phyloP scores from a whole-genome alignment of 257 asterid species.

The Galeopsis tetrahit region DNA sequence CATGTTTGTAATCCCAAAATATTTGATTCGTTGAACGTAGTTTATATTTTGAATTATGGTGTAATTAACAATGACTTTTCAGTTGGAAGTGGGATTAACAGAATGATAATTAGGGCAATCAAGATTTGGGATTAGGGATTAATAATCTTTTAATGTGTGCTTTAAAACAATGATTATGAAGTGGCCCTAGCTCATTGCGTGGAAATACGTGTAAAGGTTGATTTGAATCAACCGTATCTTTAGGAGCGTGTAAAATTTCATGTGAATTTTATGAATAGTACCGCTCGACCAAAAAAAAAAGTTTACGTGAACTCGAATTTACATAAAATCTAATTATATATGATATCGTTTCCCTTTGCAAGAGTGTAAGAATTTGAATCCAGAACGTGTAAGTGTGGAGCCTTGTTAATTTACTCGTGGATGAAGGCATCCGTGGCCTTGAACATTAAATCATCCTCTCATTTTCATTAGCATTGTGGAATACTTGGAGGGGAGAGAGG shows the following conservation, averaged over 20 bases:
- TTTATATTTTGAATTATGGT: neutral
- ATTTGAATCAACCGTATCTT: neutral
- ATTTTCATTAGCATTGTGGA: too few species aligned
- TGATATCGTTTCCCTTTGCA: too few species aligned
- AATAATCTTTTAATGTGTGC: constrained; percentile 39
- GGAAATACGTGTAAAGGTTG: constrained; percentile 55
- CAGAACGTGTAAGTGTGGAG: too few species aligned
- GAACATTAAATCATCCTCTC: too few species aligned
- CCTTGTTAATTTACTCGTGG: too few species aligned
- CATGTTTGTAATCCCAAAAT: constrained; percentile 34
- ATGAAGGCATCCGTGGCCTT: too few species aligned
- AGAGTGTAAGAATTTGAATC: too few species aligned
- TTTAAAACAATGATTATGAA: constrained; percentile 53
- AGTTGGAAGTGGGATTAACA: constrained; percentile 31
- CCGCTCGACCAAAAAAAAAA: too few species aligned
- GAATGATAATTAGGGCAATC: constrained; percentile 48
- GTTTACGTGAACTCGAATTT: too few species aligned
- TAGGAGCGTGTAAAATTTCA: neutral
- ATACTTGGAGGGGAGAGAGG: too few species aligned
- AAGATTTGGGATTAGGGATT: constrained; percentile 40
- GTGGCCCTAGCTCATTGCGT: constrained; percentile 37
- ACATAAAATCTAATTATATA: too few species aligned
- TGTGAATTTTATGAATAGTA: too few species aligned
- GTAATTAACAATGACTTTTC: constrained; percentile 15
- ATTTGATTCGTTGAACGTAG: constrained; percentile 29